phyloP scores from a whole-genome alignment of 805 yeast genomes.

The Schwanniomyces yamadae region DNA sequence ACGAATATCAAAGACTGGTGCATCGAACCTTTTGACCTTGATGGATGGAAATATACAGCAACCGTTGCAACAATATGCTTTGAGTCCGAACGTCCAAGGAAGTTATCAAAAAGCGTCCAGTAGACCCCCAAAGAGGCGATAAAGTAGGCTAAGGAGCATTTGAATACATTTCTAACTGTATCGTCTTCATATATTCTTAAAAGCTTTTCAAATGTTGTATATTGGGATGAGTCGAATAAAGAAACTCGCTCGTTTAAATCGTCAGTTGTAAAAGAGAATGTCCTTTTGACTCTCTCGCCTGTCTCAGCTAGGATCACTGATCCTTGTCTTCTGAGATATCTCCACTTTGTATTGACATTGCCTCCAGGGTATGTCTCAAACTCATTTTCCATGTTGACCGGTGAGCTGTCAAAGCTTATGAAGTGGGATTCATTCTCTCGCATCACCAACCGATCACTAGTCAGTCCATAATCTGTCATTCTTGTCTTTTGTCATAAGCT shows the following conservation, averaged over 20 bases:
- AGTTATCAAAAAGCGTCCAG: slow-evolving; percentile 44
- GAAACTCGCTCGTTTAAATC: slow-evolving; percentile 11
- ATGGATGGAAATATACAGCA: slow-evolving; percentile 82
- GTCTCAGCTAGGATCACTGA: slow-evolving; percentile 41
- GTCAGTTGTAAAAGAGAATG: slow-evolving; percentile 25
- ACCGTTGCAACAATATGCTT: slow-evolving; percentile 83
- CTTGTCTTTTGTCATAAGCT: no score
- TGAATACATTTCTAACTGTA: slow-evolving; percentile 40
- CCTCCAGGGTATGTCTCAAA: no score
- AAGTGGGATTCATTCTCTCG: no score
- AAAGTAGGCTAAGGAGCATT: slow-evolving; percentile 73
- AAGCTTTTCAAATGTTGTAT: neutral
- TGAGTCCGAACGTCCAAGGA: slow-evolving; percentile 65
- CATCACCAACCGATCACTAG: no score
- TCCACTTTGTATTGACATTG: no score
- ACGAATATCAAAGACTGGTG: slow-evolving; percentile 69
- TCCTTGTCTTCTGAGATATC: slow-evolving; percentile 16
- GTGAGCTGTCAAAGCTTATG: no score
- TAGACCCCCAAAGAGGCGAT: slow-evolving; percentile 75
- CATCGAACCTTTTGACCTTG: slow-evolving; percentile 79
- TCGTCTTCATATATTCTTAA: slow-evolving; percentile 13
- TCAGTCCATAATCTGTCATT: no score
- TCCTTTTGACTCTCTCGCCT: slow-evolving; percentile 38
- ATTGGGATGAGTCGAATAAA: slow-evolving; percentile 1
- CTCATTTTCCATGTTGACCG: no score